Base-by-base conservation (phyloP, 805 yeast species). In the Sporopachydermia lactativora region DNA sequence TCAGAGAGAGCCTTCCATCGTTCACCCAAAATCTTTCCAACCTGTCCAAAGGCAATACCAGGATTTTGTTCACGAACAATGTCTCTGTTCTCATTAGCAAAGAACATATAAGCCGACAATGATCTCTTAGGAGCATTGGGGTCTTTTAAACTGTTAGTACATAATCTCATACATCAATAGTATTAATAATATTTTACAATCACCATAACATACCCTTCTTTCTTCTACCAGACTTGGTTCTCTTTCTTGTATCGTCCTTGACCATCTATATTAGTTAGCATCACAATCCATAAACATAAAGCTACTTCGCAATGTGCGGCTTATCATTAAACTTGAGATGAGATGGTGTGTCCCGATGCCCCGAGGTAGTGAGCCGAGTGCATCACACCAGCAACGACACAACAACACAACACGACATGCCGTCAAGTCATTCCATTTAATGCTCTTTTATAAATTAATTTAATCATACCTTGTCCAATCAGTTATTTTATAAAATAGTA, bases 81-180 rank as follows among this genome's bases (percentile, higher is more conserved):
- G 65, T 89, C 96, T 73, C 98, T 88, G 74, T 83, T 82, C 59
- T 86, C 96, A 61, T 85, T 86, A 54, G 98, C 97, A 59, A 88
- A 92, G 76, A 84, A 89, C 97, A 92, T 88, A 78, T 89, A 92
- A 39, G 97, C 96, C 45, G 96, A 85, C 61, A 92, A 70, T 17
- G 96, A 85, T 67, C 97, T 84, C 84, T 92, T 92, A 64, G 98
- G 98, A 50, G 98, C 98, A 65, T 89, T 88, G 70, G 98, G 95
- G 64, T 84, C 94, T 57, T 24, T 19, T 14, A 24, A 41, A 37
- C 18, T 38, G 18, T 36, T 39, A 38, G 41, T 8, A 8, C 19
- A 15, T 36, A 36, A 5, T 34, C 15, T 14, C 11, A 8, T 8
- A 8, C 15, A 11, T 34, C 5, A 8, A 5, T 8, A 5, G 5